Evolutionary conservation across 495 filamentous ascomycete genomes (phyloP).

Genomic region (Ramalina peruviana): DNA sequence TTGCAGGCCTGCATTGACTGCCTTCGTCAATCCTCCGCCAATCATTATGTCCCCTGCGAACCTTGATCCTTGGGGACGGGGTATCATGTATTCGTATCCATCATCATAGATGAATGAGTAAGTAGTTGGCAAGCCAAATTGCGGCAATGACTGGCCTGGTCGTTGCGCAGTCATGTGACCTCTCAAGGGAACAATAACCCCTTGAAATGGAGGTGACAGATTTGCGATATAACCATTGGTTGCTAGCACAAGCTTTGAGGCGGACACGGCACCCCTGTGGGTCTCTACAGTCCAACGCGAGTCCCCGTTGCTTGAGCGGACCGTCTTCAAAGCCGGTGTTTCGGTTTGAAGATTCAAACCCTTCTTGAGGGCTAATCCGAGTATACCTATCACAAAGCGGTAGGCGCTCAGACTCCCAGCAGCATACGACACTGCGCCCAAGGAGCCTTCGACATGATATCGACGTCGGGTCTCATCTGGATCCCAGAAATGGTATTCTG

Average conservation of each 20-base stretch:
- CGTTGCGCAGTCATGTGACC: conserved; percentile 54
- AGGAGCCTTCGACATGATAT: conserved; percentile 29
- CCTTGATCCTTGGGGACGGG: conserved; percentile 31
- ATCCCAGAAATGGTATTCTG: conserved; percentile 30
- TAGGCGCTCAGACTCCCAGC: conserved; percentile 55
- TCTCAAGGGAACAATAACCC: conserved; percentile 50
- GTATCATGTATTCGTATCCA: conserved; percentile 56
- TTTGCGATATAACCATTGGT: conserved; percentile 60
- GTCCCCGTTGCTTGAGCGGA: conserved; percentile 11
- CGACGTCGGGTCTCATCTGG: conserved; percentile 30
- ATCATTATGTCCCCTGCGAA: conserved; percentile 52
- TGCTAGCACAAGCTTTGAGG: conserved; percentile 46
- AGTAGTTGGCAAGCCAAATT: conserved; percentile 31
- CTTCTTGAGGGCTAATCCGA: conserved; percentile 35
- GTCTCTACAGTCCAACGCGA: conserved; percentile 38
- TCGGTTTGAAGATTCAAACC: conserved; percentile 49
- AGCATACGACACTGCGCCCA: conserved; percentile 41
- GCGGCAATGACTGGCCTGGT: conserved; percentile 33
- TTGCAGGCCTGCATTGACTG: conserved; percentile 28
- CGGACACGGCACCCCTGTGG: conserved; percentile 35
- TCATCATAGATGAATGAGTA: conserved; percentile 48
- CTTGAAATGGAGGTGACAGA: conserved; percentile 40
- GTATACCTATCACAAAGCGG: conserved; percentile 44
- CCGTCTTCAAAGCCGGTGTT: conserved; percentile 37
- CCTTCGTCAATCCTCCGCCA: conserved; percentile 46